These are phyloP conservation scores for Circinella minor DNA, from an alignment of 371 early-diverging fungal species.

Conservation along the genomic window DNA sequence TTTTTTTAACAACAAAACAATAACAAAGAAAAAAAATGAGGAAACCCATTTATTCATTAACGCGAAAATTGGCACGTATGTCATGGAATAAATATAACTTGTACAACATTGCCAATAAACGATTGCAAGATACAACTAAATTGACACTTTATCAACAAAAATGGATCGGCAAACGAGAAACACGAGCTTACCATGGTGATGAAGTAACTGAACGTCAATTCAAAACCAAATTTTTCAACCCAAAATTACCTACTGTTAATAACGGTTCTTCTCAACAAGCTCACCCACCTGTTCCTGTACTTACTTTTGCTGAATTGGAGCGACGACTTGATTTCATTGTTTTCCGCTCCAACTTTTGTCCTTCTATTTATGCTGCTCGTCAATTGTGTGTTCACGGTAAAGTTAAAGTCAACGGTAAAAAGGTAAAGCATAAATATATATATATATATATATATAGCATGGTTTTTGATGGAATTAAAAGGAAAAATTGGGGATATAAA, in stretches of 20 bases:
- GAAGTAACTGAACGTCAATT: conserved; percentile 87
- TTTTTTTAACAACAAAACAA: background rate
- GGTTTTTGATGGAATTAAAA: too few relatives aligned
- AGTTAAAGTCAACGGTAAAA: conserved; percentile 90
- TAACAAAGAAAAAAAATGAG: conserved; percentile 33
- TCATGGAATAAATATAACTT: conserved; percentile 93
- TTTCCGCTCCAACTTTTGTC: conserved; percentile 90
- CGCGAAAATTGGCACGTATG: conserved; percentile 85
- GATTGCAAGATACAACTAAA: conserved; percentile 62
- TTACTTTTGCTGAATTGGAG: conserved; percentile 91
- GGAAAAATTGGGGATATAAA: too few relatives aligned
- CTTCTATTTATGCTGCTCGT: conserved; percentile 85
- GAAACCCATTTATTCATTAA: conserved; percentile 63
- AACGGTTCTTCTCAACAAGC: conserved; percentile 42
- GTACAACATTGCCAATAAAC: conserved; percentile 80
- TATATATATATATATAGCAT: background rate
- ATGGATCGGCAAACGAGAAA: conserved; percentile 93
- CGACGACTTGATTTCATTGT: conserved; percentile 91
- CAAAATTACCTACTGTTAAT: conserved; percentile 75
- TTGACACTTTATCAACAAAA: conserved; percentile 91
- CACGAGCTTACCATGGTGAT: conserved; percentile 93
- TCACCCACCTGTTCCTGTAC: conserved; percentile 81
- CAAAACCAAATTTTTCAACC: conserved; percentile 70
- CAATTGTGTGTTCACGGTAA: conserved; percentile 85
- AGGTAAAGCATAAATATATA: conserved; percentile 47